phyloP scores from a whole-genome alignment of 176 grass and related monocot genomes.

The Aegilops bicornis region DNA sequence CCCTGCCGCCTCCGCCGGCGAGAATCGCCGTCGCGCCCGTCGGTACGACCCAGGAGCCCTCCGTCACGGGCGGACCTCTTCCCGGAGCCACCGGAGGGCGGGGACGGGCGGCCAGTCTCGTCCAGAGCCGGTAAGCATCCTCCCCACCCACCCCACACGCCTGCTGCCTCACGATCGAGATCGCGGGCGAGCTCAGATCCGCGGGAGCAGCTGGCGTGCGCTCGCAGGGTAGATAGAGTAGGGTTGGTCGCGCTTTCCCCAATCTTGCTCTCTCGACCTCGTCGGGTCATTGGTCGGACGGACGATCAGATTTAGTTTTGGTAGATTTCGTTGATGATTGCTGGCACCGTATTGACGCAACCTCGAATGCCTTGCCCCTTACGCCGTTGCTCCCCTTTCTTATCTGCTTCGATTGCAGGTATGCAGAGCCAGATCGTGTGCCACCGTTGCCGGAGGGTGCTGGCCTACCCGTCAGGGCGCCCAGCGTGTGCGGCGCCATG shows the following conservation, averaged over 20 bases:
- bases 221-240: neutral
- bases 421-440: constrained; percentile 91
- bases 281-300: neutral
- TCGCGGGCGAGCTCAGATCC: constrained; percentile 19
- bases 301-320: neutral
- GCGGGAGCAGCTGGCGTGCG: neutral
- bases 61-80: neutral
- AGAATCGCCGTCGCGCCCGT: neutral
- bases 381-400: too few relatives aligned
- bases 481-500: constrained; percentile 74
- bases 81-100: neutral
- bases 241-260: neutral
- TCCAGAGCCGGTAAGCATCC: constrained; percentile 24
- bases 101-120: neutral
- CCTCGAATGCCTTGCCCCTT: neutral
- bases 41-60: neutral
- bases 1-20: neutral
- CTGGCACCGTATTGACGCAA: neutral
- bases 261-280: neutral
- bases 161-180: neutral
- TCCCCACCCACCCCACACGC: neutral
- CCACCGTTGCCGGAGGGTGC: constrained; percentile 60
- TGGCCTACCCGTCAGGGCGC: constrained; percentile 69
- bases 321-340: neutral
- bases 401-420: constrained; percentile 27